Evolutionary conservation across 1,139 yeast genomes (phyloP), one percentile per base, ranked within the genome.

Genomic region (Candida sp.): DNA sequence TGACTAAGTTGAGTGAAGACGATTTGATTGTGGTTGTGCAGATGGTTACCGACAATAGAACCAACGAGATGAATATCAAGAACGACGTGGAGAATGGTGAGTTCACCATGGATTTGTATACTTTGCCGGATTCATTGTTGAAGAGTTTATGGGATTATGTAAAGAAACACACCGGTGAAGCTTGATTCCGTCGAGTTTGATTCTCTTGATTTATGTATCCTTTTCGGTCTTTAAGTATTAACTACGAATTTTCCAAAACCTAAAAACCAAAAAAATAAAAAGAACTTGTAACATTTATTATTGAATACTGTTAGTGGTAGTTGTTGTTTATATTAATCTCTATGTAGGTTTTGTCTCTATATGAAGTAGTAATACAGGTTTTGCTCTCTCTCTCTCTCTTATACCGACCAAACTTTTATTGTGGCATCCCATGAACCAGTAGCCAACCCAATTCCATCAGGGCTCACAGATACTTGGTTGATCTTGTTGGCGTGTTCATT

Each of bases 31-130:
- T 93, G 37, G 96, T 94, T 48, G 98, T 94, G 49, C 98, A 94
- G 71, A 93, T 94, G 98, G 96, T 94, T 37, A 92, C 97, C 49
- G 98, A 94, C 69, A 94, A 94, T 72, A 86, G 91, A 69, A 92
- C 98, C 17, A 86, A 90, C 46, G 98, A 94, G 52, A 94, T 94
- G 97, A 92, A 90, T 70, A 90, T 94, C 63, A 92, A 93, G 68
- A 94, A 94, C 70, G 97, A 94, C 66, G 93, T 90, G 48, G 98
- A 93, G 57, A 96, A 91, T 63, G 99, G 99, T 47, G 99, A 94
- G 74, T 94, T 94, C 69, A 93, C 96, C 53, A 91, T 94, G 90
- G 99, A 94, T 72, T 80, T 94, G 62, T 93, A 86, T 69, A 93
- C 98, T 42, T 79, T 94, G 61, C 99, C 99, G 23, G 98, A 93